Conservation (phyloP, 2,329 filamentous ascomycete genomes). For the Ampelomyces quisqualis region DNA sequence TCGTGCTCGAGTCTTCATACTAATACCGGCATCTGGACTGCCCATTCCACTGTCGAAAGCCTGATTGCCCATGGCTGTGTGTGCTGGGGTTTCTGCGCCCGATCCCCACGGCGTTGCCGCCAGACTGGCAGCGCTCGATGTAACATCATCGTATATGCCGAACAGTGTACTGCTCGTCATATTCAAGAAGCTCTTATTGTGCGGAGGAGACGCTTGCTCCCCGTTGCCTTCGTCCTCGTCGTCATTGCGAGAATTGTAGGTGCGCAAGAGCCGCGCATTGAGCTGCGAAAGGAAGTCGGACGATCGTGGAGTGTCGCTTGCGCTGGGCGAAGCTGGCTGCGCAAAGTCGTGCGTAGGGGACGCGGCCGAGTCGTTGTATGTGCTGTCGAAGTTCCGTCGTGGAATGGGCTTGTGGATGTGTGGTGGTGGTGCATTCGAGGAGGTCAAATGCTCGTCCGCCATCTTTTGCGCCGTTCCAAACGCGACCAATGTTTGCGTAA, state of each 20-base stretch:
- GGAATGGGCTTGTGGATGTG: constrained; percentile 45
- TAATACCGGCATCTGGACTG: constrained; percentile 30
- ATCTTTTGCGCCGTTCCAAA: constrained; percentile 14
- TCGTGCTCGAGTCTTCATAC: constrained; percentile 23
- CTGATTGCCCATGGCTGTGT: constrained; percentile 18
- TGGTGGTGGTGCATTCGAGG: constrained; percentile 23
- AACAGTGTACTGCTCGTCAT: constrained; percentile 85
- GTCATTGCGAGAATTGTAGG: constrained; percentile 29
- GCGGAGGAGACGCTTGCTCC: constrained; percentile 46
- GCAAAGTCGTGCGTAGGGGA: constrained; percentile 27
- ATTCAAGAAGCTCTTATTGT: constrained; percentile 78
- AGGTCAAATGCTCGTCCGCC: constrained; percentile 32
- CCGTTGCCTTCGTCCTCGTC: constrained; percentile 21
- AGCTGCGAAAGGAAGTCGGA: constrained; percentile 43
- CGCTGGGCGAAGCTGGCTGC: constrained; percentile 21
- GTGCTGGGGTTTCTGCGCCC: constrained; percentile 67
- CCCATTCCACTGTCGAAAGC: constrained; percentile 25
- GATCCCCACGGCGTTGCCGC: constrained; percentile 74
- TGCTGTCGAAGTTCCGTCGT: constrained; percentile 36
- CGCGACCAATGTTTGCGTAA: constrained; percentile 3
- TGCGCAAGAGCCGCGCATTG: constrained; percentile 38
- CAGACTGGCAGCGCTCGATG: constrained; percentile 50
- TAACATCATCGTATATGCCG: constrained; percentile 73
- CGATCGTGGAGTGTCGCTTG: constrained; percentile 25
- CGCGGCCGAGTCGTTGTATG: constrained; percentile 25